phyloP scores from a whole-genome alignment of 1,139 yeast genomes.

The Blastobotrys serpentis region DNA sequence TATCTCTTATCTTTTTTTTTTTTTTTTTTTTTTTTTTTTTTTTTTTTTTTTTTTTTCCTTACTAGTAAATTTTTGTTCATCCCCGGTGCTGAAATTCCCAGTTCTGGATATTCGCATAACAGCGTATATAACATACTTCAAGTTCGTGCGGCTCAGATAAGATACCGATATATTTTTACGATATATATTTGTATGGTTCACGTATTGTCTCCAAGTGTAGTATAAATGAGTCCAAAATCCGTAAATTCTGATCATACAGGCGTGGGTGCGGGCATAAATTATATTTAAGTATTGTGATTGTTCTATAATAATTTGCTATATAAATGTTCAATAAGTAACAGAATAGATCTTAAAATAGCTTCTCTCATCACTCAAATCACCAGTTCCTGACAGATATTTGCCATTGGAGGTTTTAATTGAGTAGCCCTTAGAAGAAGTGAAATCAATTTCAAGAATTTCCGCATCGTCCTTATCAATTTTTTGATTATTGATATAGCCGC shows the following conservation, averaged over 20 bases:
- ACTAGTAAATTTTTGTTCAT: not conserved
- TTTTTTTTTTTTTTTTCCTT: conserved; percentile 5
- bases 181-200: no score
- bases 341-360: conserved; percentile 14
- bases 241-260: no score
- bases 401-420: conserved; percentile 14
- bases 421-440: conserved; percentile 20
- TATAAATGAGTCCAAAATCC: no score
- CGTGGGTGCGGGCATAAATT: no score
- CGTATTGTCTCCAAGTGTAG: no score
- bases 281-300: no score
- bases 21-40: conserved; percentile 1
- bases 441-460: conserved; percentile 17
- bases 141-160: not conserved
- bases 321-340: conserved; percentile 8
- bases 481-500: conserved; percentile 12
- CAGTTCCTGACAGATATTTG: conserved; percentile 8
- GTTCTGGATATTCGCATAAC: not conserved
- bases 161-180: no score
- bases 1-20: conserved; percentile 7
- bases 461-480: conserved; percentile 2
- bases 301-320: not conserved
- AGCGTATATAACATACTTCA: not conserved
- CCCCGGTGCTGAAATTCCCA: no score
- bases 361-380: conserved; percentile 2